Base-by-base conservation (phyloP, 768 basidiomycete species). In the Tephrocybe sp. region DNA sequence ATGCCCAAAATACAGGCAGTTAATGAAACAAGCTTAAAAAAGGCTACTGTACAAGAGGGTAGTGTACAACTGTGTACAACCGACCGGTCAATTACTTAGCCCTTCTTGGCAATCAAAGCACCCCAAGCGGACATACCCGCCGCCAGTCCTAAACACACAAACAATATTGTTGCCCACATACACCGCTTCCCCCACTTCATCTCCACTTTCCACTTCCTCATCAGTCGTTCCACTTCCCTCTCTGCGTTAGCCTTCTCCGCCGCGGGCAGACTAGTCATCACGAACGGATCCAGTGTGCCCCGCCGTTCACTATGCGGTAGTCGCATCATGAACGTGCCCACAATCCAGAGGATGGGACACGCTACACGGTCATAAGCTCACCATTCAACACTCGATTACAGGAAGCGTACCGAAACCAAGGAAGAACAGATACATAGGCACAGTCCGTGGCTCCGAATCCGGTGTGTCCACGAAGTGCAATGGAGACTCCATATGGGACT, bases 101-200 rank as follows among this genome's bases (percentile, higher is more conserved):
- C 7, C 26, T 16, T 41, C 22, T 13, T 41, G 4, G 24, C 25
- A 13, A n/a, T 26, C 13, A 35, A 16, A 1, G 27, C 52, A 9
- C 48, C 49, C 51, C 60, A 57, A 3, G 44, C 53, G 16, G 49
- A 49, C 42, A 54, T 49, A 4, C 60, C 57, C 3, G 49, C 41
- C 5, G 44, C 51, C 35, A 55, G 28, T 2, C 54, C 61, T 9
- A 54, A 18, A 15, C 27, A 49, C 3, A 52, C 39, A 45, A 56
- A 54, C 27, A 41, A 44, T 7, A 52, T 38, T n/a, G 53, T 21
- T 5, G 59, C 56, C 47, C 54, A 58, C 50, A 53, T 49, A 27
- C 52, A 60, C 22, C 52, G 43, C 32, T 48, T 51, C 26, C 49
- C 54, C 58, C 58, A 59, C 36, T 38, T 56, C 49, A 44, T 41